Conservation (phyloP, 345 rosid genomes). For the Brassica napus region Da-Ae NC_063441.1:4277001-4277500, state of each 20-base stretch:
- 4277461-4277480: background rate
- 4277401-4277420: no score
- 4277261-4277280: background rate
- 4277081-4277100: slow-evolving; percentile 6
- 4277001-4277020: slow-evolving; percentile 50
- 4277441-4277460: no score
- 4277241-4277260: background rate
- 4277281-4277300: background rate
- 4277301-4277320: background rate
- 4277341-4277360: no score
- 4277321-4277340: no score
- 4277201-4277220: slow-evolving; percentile 70
- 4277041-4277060: slow-evolving; percentile 22
- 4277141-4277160: slow-evolving; percentile 93
- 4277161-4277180: slow-evolving; percentile 96
- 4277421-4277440: no score
- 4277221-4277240: background rate
- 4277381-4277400: no score
- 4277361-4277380: no score
- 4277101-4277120: slow-evolving; percentile 4
- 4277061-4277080: background rate
- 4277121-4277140: slow-evolving; percentile 78
- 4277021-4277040: slow-evolving; percentile 68
- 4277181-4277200: slow-evolving; percentile 94
- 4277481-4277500: background rate